Evolutionary conservation across 257 asterid species (phyloP).

Genomic region (Galeopsis tetrahit): DNA sequence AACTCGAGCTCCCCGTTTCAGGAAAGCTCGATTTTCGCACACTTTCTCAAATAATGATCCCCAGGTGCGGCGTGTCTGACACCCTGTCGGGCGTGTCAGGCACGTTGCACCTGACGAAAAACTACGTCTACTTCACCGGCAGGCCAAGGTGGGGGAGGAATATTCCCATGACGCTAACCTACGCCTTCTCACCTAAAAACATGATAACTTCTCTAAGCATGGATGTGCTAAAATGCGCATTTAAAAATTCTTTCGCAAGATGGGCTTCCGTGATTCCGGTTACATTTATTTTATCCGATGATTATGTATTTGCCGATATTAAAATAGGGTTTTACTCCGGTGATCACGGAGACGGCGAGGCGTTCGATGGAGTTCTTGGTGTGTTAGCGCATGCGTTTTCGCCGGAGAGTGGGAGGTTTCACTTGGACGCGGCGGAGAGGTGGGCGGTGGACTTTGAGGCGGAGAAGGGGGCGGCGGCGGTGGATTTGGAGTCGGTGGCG

Average conservation of each 20-base stretch:
- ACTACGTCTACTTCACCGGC: constrained; percentile 61
- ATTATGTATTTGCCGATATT: constrained; percentile 67
- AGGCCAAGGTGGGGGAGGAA: constrained; percentile 66
- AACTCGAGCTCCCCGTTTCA: constrained; percentile 47
- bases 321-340: constrained; percentile 75
- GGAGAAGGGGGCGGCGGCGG: constrained; percentile 60
- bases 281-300: constrained; percentile 51
- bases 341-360: constrained; percentile 88
- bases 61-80: constrained; percentile 78
- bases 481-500: constrained; percentile 92
- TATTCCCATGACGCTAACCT: constrained; percentile 68
- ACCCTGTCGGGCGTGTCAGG: background rate
- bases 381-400: constrained; percentile 84
- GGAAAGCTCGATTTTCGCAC: constrained; percentile 57
- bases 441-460: constrained; percentile 75
- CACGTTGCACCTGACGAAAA: constrained; percentile 22
- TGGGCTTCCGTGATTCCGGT: constrained; percentile 83
- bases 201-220: constrained; percentile 35
- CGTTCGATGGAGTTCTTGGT: constrained; percentile 83
- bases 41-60: constrained; percentile 48
- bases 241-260: constrained; percentile 59
- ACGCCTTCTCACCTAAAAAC: constrained; percentile 56
- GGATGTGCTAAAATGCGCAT: constrained; percentile 47
- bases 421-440: constrained; percentile 88
- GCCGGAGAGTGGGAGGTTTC: constrained; percentile 83